Evolutionary conservation across 768 basidiomycete species (phyloP), one percentile per base, ranked within the genome.

Genomic region (Pisolithus albus): DNA sequence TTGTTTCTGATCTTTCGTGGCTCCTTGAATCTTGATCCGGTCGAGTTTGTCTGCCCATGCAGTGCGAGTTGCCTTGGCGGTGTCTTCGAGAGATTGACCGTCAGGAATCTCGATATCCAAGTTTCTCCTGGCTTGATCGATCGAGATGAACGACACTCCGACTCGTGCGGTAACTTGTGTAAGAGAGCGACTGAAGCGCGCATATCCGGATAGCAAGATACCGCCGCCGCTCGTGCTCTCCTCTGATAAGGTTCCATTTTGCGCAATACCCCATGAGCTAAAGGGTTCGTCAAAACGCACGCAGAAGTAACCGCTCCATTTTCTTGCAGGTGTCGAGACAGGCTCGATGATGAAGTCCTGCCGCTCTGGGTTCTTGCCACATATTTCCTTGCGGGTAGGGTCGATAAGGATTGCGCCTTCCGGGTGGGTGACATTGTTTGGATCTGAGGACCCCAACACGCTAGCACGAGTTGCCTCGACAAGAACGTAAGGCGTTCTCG

Each of bases 71-170:
- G 39, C 39, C 15, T 63, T 64, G 2, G 76, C 79, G 0, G 84
- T 84, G 28, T 73, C 63, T 49, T 83, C 81, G 4, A 86, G 66
- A 0, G 73, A 63, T 19, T 67, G 66, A 1, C 67, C 72, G 50
- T 79, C 71, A 0, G 74, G 73, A 40, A 77, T 72, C 55, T 81
- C 80, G 1, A 60, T 67, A 24, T 78, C 76, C 49, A 82, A 56
- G 55, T 81, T 81, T 51, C 61, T 57, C 36, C 77, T 65, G 0
- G 84, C 84, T 53, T 87, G 86, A 3, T 83, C 81, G 7, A 81
- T 68, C 1, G 83, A 86, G 52, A 89, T 84, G 63, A 88, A 87
- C 4, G 86, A 88, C 4, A 85, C 83, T 3, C 84, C 85, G 2
- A 89, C 71, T 10, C 82, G 72, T 7, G 84, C 77, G 6, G 78